A percentile compares a stretch with the other conserved stretches of the same genome.
phyloP scores from a whole-genome alignment of 805 yeast genomes.

The Wickerhamomyces chambardii region DNA sequence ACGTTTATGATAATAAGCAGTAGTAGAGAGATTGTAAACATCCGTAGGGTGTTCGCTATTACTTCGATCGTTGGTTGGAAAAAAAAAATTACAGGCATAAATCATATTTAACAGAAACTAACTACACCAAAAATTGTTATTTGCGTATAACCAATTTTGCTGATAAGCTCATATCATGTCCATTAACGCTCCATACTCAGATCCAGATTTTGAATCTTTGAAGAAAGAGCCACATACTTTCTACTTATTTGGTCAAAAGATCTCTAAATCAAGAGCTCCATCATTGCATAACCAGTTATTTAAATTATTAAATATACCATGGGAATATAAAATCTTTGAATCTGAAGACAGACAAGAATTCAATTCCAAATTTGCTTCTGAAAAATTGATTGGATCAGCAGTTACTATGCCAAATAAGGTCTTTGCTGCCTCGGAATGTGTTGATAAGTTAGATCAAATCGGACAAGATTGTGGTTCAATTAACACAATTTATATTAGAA shows the following conservation, averaged over 20 bases:
- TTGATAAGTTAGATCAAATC: constrained; percentile 13
- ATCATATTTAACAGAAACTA: too few relatives aligned
- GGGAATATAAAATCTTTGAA: constrained; percentile 15
- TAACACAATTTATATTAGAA: constrained; percentile 14
- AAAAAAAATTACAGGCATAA: too few relatives aligned
- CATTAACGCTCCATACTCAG: not conserved
- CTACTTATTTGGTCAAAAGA: constrained; percentile 16
- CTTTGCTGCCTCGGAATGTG: constrained; percentile 7
- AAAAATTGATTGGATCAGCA: constrained; percentile 12
- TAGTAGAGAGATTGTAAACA: too few relatives aligned
- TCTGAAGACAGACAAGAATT: constrained; percentile 10
- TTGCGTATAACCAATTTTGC: too few relatives aligned
- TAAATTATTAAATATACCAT: constrained; percentile 7
- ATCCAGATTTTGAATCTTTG: constrained; percentile 2
- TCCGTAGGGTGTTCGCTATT: too few relatives aligned
- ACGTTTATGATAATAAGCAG: too few relatives aligned
- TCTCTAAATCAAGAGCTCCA: constrained; percentile 15
- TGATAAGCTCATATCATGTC: too few relatives aligned
- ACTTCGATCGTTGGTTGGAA: too few relatives aligned
- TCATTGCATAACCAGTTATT: constrained; percentile 14
- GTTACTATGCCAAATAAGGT: constrained; percentile 19
- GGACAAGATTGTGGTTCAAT: constrained; percentile 18
- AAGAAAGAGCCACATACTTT: constrained; percentile 5
- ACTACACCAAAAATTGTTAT: too few relatives aligned
- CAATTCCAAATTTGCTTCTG: constrained; percentile 4